These are phyloP conservation scores for Themeda triandra DNA, from an alignment of 176 grass and related monocot species.

Conservation along the genomic window DNA sequence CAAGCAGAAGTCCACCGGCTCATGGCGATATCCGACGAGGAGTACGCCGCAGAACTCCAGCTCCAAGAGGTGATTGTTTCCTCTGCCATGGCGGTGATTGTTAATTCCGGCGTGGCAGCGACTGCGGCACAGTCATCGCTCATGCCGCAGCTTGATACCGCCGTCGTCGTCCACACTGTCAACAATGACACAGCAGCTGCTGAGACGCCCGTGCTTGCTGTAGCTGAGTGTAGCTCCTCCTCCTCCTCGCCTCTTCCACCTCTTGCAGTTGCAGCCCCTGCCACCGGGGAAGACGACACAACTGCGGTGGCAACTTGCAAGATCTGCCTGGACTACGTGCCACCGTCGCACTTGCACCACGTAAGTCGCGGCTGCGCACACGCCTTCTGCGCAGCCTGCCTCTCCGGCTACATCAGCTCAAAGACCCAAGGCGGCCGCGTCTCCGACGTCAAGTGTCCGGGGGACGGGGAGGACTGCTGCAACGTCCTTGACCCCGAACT, in stretches of 20 bases:
- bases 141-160: background rate
- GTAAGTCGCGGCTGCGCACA: slow-evolving; percentile 29
- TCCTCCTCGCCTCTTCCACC: background rate
- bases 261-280: background rate
- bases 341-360: background rate
- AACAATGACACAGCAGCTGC: background rate
- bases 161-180: background rate
- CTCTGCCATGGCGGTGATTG: background rate
- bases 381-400: slow-evolving; percentile 42
- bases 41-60: slow-evolving; percentile 1
- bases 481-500: slow-evolving; percentile 1
- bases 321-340: slow-evolving; percentile 45
- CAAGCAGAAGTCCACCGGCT: background rate
- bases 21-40: background rate
- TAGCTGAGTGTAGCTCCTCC: background rate
- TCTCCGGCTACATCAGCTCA: slow-evolving; percentile 26
- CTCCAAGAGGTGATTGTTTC: slow-evolving; percentile 14
- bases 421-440: slow-evolving; percentile 30
- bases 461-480: slow-evolving; percentile 32
- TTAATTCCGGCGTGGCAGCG: background rate
- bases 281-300: background rate
- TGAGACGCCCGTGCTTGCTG: background rate
- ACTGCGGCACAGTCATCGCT: background rate
- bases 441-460: slow-evolving; percentile 24
- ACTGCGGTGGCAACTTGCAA: slow-evolving; percentile 25